phyloP scores from a whole-genome alignment of 192 early-diverging fungal species.

The Coemansia sp. region DNA sequence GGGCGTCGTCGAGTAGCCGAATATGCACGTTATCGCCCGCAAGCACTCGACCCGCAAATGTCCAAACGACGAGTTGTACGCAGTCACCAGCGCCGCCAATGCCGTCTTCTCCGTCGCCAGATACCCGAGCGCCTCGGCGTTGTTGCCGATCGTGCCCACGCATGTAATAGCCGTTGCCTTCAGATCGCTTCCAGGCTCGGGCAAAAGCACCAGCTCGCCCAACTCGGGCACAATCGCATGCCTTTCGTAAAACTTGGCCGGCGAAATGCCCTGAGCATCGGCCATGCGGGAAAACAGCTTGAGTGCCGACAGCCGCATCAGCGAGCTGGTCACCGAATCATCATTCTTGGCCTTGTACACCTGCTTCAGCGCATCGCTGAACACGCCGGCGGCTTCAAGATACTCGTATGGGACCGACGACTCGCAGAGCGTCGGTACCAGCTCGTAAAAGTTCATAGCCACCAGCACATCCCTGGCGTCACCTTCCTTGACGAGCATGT shows the following conservation, averaged over 20 bases:
- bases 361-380: slow-evolving; percentile 12
- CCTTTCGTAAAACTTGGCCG: slow-evolving; percentile 22
- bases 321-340: slow-evolving; percentile 14
- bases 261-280: slow-evolving; percentile 16
- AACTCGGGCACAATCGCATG: slow-evolving; percentile 25
- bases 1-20: slow-evolving; percentile 24
- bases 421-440: slow-evolving; percentile 23
- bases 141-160: slow-evolving; percentile 43
- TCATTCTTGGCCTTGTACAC: slow-evolving; percentile 11
- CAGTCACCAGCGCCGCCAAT: slow-evolving; percentile 25
- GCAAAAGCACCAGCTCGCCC: slow-evolving; percentile 13
- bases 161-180: slow-evolving; percentile 28
- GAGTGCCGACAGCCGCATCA: slow-evolving; percentile 22
- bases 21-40: slow-evolving; percentile 41
- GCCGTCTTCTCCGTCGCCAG: slow-evolving; percentile 35
- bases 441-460: slow-evolving; percentile 38
- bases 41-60: slow-evolving; percentile 35
- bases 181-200: slow-evolving; percentile 13
- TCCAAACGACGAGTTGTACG: slow-evolving; percentile 26
- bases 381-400: slow-evolving; percentile 23
- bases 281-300: slow-evolving; percentile 46
- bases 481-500: slow-evolving; percentile 27
- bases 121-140: slow-evolving; percentile 25
- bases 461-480: slow-evolving; percentile 27
- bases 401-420: slow-evolving; percentile 19